Conservation (phyloP, 345 rosid species). For the Populus euphratica region DNA sequence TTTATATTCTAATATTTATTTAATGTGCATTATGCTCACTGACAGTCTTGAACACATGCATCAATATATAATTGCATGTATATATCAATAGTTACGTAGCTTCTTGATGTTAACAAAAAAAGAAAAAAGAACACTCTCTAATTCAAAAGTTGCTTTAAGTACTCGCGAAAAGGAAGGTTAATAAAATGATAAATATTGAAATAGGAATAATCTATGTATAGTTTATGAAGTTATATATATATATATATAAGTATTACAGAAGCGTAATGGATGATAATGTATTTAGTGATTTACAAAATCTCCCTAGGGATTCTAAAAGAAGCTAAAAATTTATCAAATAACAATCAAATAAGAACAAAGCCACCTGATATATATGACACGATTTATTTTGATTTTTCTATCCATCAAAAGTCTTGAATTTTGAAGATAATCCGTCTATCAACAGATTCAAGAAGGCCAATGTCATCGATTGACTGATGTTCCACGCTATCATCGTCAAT, state of each 20-base stretch:
- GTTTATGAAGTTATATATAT: neutral
- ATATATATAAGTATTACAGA: neutral
- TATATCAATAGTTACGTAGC: too few species aligned
- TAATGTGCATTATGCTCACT: too few species aligned
- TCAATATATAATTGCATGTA: conserved; percentile 5
- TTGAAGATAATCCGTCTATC: conserved; percentile 59
- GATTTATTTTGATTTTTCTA: neutral
- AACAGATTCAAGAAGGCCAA: conserved; percentile 69
- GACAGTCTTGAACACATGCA: conserved; percentile 4
- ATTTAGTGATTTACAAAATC: conserved; percentile 35
- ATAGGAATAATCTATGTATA: neutral
- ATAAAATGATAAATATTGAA: neutral
- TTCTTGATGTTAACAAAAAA: too few species aligned
- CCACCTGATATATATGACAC: neutral
- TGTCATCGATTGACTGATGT: conserved; percentile 48
- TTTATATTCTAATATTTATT: too few species aligned
- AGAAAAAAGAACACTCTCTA: too few species aligned
- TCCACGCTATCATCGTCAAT: conserved; percentile 42
- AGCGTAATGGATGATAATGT: conserved; percentile 18
- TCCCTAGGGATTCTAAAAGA: conserved; percentile 1
- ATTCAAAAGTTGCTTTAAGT: too few species aligned
- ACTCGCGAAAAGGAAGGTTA: neutral
- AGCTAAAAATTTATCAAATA: neutral
- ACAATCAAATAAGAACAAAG: neutral
- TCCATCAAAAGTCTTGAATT: conserved; percentile 27